phyloP scores from a whole-genome alignment of 345 rosid genomes.

The Camelina laxa region DNA sequence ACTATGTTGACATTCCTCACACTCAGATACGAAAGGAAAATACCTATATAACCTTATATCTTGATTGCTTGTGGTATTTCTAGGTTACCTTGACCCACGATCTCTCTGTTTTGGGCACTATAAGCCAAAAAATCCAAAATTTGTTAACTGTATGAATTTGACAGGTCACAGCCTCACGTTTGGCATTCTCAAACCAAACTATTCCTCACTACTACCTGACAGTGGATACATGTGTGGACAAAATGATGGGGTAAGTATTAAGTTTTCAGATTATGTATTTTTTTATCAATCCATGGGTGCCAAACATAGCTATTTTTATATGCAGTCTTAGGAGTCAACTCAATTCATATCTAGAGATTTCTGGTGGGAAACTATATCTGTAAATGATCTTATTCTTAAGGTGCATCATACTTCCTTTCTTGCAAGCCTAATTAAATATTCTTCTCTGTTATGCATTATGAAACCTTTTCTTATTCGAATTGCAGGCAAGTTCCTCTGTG shows the following conservation, averaged over 20 bases:
- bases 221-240: slow-evolving; percentile 89
- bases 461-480: slow-evolving; percentile 12
- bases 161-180: slow-evolving; percentile 86
- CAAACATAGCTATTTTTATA: slow-evolving; percentile 35
- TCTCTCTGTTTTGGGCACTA: not conserved
- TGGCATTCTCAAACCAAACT: slow-evolving; percentile 84
- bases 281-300: slow-evolving; percentile 9
- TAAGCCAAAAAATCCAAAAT: not conserved
- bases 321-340: slow-evolving; percentile 75
- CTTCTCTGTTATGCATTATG: not conserved
- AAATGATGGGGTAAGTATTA: slow-evolving; percentile 68
- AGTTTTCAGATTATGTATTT: slow-evolving; percentile 20
- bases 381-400: slow-evolving; percentile 94
- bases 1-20: slow-evolving; percentile 82
- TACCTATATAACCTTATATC: slow-evolving; percentile 6
- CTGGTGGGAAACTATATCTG: slow-evolving; percentile 82
- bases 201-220: slow-evolving; percentile 92
- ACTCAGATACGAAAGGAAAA: slow-evolving; percentile 86
- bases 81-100: not conserved
- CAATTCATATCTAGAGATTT: slow-evolving; percentile 77
- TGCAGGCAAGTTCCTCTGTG: slow-evolving; percentile 97
- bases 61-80: not conserved
- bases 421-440: not conserved
- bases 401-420: slow-evolving; percentile 43
- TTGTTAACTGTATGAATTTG: slow-evolving; percentile 28